Conservation (phyloP, 1,284 basidiomycete species). For the Vanrija sp. region DNA sequence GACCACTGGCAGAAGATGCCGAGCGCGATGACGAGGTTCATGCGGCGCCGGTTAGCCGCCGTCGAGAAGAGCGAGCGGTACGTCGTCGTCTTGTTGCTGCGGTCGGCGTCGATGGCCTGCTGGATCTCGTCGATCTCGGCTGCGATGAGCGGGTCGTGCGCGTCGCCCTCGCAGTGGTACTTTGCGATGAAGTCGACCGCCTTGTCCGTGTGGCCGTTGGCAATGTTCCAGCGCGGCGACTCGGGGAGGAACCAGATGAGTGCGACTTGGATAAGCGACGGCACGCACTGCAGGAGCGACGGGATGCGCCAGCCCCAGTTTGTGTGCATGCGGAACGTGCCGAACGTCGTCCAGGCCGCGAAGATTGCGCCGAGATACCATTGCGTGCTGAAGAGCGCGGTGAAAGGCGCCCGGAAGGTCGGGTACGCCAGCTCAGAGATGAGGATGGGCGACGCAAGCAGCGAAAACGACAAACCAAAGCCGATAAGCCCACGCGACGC, state of each 20-base stretch:
- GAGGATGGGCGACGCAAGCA: slow-evolving; percentile 67
- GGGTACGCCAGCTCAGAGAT: slow-evolving; percentile 74
- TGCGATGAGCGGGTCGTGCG: slow-evolving; percentile 31
- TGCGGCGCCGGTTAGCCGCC: slow-evolving; percentile 49
- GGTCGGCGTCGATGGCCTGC: slow-evolving; percentile 34
- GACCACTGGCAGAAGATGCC: slow-evolving; percentile 43
- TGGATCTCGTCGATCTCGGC: slow-evolving; percentile 44
- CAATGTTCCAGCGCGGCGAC: slow-evolving; percentile 43
- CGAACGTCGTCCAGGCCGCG: slow-evolving; percentile 34
- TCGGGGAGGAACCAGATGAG: slow-evolving; percentile 19
- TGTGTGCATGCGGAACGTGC: slow-evolving; percentile 23
- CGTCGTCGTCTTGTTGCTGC: slow-evolving; percentile 48
- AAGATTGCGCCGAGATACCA: slow-evolving; percentile 62
- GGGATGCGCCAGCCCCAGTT: slow-evolving; percentile 53
- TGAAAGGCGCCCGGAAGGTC: slow-evolving; percentile 64
- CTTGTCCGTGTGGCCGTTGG: slow-evolving; percentile 26
- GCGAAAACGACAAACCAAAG: background rate
- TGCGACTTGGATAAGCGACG: slow-evolving; percentile 52
- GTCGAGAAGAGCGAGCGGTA: slow-evolving; percentile 47
- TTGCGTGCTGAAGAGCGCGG: slow-evolving; percentile 70
- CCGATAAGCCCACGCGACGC: slow-evolving; percentile 13
- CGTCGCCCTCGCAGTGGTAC: slow-evolving; percentile 23
- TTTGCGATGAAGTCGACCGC: slow-evolving; percentile 26
- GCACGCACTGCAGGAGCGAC: slow-evolving; percentile 35
- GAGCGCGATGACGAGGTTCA: slow-evolving; percentile 51